These are phyloP conservation scores for Diaporthe citriasiana DNA, from an alignment of 2,329 filamentous ascomycete genomes.

Conservation along the genomic window DNA sequence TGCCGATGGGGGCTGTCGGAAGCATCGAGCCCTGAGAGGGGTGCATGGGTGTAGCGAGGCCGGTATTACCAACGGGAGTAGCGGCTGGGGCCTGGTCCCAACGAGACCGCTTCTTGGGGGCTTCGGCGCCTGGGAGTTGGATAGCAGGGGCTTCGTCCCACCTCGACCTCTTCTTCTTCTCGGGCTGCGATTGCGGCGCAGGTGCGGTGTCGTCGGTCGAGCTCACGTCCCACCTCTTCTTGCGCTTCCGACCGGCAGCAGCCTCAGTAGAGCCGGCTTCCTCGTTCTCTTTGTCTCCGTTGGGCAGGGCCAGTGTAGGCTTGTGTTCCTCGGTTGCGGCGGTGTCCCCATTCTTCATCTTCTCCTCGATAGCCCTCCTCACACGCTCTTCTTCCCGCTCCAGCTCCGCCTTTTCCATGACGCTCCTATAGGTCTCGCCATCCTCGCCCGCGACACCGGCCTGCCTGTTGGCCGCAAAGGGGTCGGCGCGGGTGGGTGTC, in stretches of 20 bases:
- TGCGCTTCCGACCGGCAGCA: slow-evolving; percentile 80
- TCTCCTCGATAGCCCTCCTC: slow-evolving; percentile 82
- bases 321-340: slow-evolving; percentile 73
- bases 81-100: slow-evolving; percentile 93
- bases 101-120: slow-evolving; percentile 81
- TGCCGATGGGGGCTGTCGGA: slow-evolving; percentile 77
- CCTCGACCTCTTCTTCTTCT: slow-evolving; percentile 80
- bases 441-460: slow-evolving; percentile 68
- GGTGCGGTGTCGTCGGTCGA: slow-evolving; percentile 67
- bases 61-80: slow-evolving; percentile 80
- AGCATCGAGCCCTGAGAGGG: slow-evolving; percentile 71
- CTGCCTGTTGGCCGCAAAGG: slow-evolving; percentile 83
- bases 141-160: slow-evolving; percentile 87
- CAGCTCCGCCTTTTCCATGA: slow-evolving; percentile 91
- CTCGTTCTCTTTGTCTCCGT: slow-evolving; percentile 79
- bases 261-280: slow-evolving; percentile 78
- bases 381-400: slow-evolving; percentile 96
- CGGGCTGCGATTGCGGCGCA: slow-evolving; percentile 63
- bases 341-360: slow-evolving; percentile 68
- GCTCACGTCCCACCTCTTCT: slow-evolving; percentile 93
- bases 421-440: slow-evolving; percentile 82
- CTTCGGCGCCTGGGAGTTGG: slow-evolving; percentile 67
- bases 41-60: slow-evolving; percentile 84
- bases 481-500: slow-evolving; percentile 87
- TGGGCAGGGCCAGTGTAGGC: slow-evolving; percentile 79